Evolutionary conservation across 2,329 filamentous ascomycete genomes (phyloP).

Genomic region (Aspergillus amoenus): DNA sequence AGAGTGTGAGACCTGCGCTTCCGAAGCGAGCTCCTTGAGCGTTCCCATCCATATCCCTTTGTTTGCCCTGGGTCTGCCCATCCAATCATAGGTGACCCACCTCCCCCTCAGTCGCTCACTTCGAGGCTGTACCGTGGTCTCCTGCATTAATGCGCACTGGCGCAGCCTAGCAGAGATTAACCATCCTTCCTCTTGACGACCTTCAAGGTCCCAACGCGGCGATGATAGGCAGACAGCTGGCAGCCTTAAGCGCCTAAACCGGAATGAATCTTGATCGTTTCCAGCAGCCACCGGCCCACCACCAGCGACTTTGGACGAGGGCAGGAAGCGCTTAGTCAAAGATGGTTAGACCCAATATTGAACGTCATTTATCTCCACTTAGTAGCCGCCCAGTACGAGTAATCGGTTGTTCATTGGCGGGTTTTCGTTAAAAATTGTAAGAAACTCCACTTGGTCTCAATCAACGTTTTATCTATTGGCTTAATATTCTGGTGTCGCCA

Average conservation of each 20-base stretch:
- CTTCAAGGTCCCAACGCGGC: not conserved
- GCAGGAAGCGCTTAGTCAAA: slow-evolving; percentile 8
- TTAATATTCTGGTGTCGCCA: slow-evolving; percentile 17
- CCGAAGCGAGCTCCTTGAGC: not conserved
- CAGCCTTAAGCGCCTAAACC: slow-evolving; percentile 6
- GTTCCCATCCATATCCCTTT: not conserved
- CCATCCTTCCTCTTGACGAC: slow-evolving; percentile 2
- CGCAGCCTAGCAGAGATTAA: slow-evolving; percentile 6
- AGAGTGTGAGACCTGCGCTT: not conserved
- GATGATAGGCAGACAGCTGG: slow-evolving; percentile 6
- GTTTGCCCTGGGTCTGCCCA: not conserved
- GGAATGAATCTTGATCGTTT: slow-evolving; percentile 5
- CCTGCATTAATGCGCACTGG: slow-evolving; percentile 8
- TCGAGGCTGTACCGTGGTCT: slow-evolving; percentile 4
- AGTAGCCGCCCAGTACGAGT: slow-evolving; percentile 13
- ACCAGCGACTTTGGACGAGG: slow-evolving; percentile 11
- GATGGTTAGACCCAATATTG: slow-evolving; percentile 14
- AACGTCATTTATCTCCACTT: slow-evolving; percentile 18
- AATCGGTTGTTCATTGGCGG: slow-evolving; percentile 10
- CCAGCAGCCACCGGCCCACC: slow-evolving; percentile 1
- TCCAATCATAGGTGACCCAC: not conserved
- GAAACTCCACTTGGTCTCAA: slow-evolving; percentile 7
- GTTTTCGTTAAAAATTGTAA: slow-evolving; percentile 5
- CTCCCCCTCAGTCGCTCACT: not conserved
- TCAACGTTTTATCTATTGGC: slow-evolving; percentile 13